Conservation (phyloP, 305 asterid species). For the Rubia peregrina region DNA sequence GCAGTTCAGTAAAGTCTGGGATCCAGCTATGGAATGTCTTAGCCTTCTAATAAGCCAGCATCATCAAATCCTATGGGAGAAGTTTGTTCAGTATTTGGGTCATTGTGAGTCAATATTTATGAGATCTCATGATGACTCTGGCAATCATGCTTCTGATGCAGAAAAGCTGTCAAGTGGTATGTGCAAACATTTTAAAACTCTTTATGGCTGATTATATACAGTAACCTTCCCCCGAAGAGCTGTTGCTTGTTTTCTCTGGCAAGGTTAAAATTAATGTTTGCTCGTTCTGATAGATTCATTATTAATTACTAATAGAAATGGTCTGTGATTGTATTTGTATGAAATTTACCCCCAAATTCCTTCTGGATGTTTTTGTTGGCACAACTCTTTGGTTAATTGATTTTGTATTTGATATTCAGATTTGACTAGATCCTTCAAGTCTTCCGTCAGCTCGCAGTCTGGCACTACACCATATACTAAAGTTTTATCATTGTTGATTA, state of each 20-base stretch:
- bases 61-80: slow-evolving; percentile 54
- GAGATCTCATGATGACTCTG: slow-evolving; percentile 34
- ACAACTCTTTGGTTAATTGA: background rate
- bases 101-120: slow-evolving; percentile 49
- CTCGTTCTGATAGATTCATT: too few species aligned
- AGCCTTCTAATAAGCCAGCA: slow-evolving; percentile 50
- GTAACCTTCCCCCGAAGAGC: background rate
- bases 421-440: slow-evolving; percentile 54
- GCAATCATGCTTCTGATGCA: slow-evolving; percentile 24
- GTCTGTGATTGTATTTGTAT: background rate
- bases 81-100: slow-evolving; percentile 51
- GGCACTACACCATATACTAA: slow-evolving; percentile 49
- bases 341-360: background rate
- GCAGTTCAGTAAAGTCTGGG: slow-evolving; percentile 62
- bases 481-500: slow-evolving; percentile 61
- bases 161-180: slow-evolving; percentile 43
- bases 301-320: background rate
- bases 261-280: background rate
- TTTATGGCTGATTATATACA: background rate
- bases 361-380: background rate
- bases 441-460: slow-evolving; percentile 33
- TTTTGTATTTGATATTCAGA: slow-evolving; percentile 40
- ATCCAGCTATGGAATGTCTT: slow-evolving; percentile 77
- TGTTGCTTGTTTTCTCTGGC: background rate
- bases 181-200: slow-evolving; percentile 13